phyloP scores from a whole-genome alignment of 73 alveolate genomes.

The Stentor coeruleus region DNA sequence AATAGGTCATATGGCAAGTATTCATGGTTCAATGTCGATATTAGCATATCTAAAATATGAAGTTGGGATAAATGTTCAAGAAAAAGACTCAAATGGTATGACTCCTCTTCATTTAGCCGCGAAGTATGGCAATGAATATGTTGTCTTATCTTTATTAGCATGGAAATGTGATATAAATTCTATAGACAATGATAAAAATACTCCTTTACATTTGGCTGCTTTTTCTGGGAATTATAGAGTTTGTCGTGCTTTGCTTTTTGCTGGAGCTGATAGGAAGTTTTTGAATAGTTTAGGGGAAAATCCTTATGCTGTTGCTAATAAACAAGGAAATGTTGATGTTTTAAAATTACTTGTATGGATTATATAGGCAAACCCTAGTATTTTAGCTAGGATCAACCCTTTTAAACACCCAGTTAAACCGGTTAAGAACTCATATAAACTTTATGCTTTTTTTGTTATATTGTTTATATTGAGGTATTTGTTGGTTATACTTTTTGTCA shows the following conservation, averaged over 20 bases:
- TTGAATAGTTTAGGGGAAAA: neutral
- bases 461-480: constrained; percentile 2
- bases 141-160: constrained; percentile 3
- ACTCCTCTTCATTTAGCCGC: constrained; percentile 40
- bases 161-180: constrained; percentile 25
- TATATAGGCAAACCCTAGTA: constrained; percentile 9
- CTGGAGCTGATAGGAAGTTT: constrained; percentile 18
- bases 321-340: neutral
- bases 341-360: neutral
- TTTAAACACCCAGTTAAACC: neutral
- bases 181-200: constrained; percentile 27
- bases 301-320: constrained; percentile 24
- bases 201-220: constrained; percentile 33
- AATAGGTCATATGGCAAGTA: neutral
- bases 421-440: neutral
- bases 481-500: neutral
- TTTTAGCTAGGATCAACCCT: neutral
- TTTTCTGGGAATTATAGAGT: neutral
- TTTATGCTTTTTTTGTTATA: neutral
- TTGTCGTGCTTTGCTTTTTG: neutral
- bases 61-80: neutral
- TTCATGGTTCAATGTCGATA: neutral
- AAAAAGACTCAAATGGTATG: constrained; percentile 26
- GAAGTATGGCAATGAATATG: constrained; percentile 10
- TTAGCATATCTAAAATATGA: neutral